Percentiles rank a stretch among this genome's conserved stretches.
These are phyloP conservation scores for Oryza nivara DNA, from an alignment of 176 grass and related monocot species.

Conservation along the genomic window DNA sequence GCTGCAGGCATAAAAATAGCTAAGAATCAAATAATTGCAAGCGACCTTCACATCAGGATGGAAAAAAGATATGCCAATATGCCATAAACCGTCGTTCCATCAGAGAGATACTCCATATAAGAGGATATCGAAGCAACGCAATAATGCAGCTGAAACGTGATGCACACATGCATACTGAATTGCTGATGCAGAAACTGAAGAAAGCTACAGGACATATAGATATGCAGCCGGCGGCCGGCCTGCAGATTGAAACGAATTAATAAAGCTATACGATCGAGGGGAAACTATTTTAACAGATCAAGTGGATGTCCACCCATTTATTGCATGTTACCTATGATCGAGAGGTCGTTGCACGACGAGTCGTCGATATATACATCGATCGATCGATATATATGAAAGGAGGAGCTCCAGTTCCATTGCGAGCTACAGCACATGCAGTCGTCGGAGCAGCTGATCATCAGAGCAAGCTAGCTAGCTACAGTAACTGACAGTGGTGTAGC, in stretches of 20 bases:
- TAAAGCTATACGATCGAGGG: neutral
- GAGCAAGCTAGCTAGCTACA: too few species aligned
- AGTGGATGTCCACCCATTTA: too few species aligned
- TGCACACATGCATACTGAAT: neutral
- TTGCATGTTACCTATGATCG: too few species aligned
- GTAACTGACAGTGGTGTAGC: too few species aligned
- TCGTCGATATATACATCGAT: neutral
- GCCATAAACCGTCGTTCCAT: neutral
- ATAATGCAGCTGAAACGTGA: neutral
- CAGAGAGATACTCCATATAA: neutral
- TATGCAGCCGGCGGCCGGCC: neutral
- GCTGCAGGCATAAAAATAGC: neutral
- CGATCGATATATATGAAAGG: too few species aligned
- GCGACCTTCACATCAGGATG: neutral
- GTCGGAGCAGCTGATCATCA: too few species aligned
- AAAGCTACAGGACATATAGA: too few species aligned
- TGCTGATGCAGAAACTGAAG: too few species aligned
- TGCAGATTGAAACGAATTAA: conserved; percentile 13
- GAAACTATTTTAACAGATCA: too few species aligned
- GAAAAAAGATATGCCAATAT: neutral
- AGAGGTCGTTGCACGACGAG: too few species aligned
- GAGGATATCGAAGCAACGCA: neutral
- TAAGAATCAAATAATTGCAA: neutral
- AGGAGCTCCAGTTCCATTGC: too few species aligned
- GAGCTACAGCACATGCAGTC: too few species aligned